Evolutionary conservation across 164 flowering plant genomes (phyloP).

Genomic region (Houttuynia cordata): DNA sequence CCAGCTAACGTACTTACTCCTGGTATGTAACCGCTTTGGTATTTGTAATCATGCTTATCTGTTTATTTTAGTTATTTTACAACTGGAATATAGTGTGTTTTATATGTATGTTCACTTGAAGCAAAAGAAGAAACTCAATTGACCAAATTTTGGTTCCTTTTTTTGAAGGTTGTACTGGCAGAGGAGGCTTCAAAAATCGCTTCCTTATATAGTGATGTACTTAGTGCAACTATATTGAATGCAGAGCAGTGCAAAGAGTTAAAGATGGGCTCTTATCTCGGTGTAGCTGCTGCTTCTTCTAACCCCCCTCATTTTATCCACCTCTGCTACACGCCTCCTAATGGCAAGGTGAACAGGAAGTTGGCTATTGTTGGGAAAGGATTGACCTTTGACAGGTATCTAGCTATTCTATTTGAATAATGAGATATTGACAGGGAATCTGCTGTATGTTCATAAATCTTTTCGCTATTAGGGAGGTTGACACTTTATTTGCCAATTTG

Average conservation of each 20-base stretch:
- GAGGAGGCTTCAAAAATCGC: slow-evolving; percentile 87
- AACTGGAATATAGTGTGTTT: background rate
- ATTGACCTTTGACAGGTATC: slow-evolving; percentile 92
- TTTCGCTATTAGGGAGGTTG: background rate
- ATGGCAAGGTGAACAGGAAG: slow-evolving; percentile 59
- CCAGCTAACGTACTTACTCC: slow-evolving; percentile 99
- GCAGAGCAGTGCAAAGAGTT: slow-evolving; percentile 77
- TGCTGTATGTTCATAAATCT: no score
- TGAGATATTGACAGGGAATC: no score
- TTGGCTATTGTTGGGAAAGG: slow-evolving; percentile 93
- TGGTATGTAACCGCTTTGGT: slow-evolving; percentile 30
- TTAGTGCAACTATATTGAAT: slow-evolving; percentile 67
- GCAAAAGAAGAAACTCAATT: no score
- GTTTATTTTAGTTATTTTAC: background rate
- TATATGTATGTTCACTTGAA: no score
- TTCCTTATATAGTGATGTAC: slow-evolving; percentile 59
- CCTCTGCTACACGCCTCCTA: slow-evolving; percentile 68
- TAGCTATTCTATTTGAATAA: background rate
- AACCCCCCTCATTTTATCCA: slow-evolving; percentile 93
- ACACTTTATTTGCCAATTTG: slow-evolving; percentile 4
- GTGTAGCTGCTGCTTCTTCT: slow-evolving; percentile 91
- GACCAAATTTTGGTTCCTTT: no score
- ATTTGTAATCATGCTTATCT: background rate
- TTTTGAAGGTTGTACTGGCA: slow-evolving; percentile 60
- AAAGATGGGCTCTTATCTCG: slow-evolving; percentile 97